A percentile compares a stretch with the other conserved stretches of the same genome.
Conservation (phyloP, 2,329 filamentous ascomycete genomes). For the Cladosporium velox region DNA sequence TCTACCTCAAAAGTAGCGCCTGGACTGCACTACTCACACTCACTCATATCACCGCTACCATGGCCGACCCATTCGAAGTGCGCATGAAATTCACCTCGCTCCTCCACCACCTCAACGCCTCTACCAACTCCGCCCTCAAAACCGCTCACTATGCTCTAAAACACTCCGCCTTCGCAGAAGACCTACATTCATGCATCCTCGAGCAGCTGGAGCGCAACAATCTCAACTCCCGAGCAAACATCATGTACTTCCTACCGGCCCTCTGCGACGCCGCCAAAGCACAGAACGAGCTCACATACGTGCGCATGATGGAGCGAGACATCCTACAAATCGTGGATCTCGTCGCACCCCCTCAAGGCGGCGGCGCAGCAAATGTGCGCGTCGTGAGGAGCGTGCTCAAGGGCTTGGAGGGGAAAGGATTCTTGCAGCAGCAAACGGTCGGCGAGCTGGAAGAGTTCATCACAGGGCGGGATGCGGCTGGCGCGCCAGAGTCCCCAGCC, state of each 20-base stretch:
- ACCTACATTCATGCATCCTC: constrained; percentile 93
- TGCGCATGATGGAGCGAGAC: constrained; percentile 92
- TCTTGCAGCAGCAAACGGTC: constrained; percentile 74
- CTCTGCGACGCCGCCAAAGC: constrained; percentile 83
- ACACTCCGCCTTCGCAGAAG: constrained; percentile 92
- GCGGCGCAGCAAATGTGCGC: constrained; percentile 89
- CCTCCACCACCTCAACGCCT: constrained; percentile 87
- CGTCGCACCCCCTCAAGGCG: constrained; percentile 82
- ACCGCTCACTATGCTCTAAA: constrained; percentile 93
- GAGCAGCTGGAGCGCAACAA: constrained; percentile 92
- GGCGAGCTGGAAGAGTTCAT: constrained; percentile 80
- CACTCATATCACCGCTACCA: constrained; percentile 33
- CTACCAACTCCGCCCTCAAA: constrained; percentile 84
- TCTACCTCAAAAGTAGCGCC: not conserved
- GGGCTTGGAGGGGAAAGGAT: constrained; percentile 62
- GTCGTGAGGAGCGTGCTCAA: constrained; percentile 69
- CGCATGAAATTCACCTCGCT: constrained; percentile 94
- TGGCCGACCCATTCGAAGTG: constrained; percentile 93
- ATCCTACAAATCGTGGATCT: constrained; percentile 89
- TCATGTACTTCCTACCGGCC: constrained; percentile 98
- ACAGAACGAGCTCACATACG: constrained; percentile 76
- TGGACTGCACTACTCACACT: not conserved
- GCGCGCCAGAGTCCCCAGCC: constrained; percentile 27
- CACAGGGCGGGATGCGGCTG: constrained; percentile 66
- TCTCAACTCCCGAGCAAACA: constrained; percentile 97